A percentile compares a stretch with the other conserved stretches of the same genome.
Evolutionary conservation across 108 stramenopile genomes (phyloP).

Genomic region (Mediolabrus comicus): DNA sequence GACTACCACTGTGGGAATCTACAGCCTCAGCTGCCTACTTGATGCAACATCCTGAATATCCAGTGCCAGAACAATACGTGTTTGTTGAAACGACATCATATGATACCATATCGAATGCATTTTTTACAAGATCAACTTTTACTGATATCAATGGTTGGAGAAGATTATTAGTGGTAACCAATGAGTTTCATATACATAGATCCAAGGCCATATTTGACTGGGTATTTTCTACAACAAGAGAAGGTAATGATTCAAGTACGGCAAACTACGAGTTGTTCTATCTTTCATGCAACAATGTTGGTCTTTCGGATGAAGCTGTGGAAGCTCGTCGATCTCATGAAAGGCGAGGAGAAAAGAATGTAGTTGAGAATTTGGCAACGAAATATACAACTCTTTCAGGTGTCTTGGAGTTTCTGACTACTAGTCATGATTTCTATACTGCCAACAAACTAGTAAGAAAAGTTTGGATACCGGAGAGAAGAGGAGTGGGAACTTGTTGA

Average conservation of each 20-base stretch:
- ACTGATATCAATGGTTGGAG: slow-evolving; percentile 73
- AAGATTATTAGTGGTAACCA: slow-evolving; percentile 39
- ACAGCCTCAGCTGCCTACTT: slow-evolving; percentile 79
- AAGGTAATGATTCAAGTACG: neutral
- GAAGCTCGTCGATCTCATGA: slow-evolving; percentile 63
- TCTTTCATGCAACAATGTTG: slow-evolving; percentile 64
- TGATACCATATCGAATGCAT: slow-evolving; percentile 87
- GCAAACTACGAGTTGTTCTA: slow-evolving; percentile 66
- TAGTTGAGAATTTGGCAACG: slow-evolving; percentile 41
- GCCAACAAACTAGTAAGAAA: slow-evolving; percentile 60
- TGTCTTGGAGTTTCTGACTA: slow-evolving; percentile 65
- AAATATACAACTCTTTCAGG: slow-evolving; percentile 51
- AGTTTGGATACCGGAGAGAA: slow-evolving; percentile 11
- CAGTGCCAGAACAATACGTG: slow-evolving; percentile 23
- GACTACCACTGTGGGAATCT: slow-evolving; percentile 82
- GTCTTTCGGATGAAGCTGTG: slow-evolving; percentile 61
- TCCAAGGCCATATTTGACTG: slow-evolving; percentile 83
- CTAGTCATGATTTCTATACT: slow-evolving; percentile 73
- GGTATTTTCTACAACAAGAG: slow-evolving; percentile 55
- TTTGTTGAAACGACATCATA: slow-evolving; percentile 83
- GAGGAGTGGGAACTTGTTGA: slow-evolving; percentile 11
- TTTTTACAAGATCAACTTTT: slow-evolving; percentile 62
- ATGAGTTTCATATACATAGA: slow-evolving; percentile 83
- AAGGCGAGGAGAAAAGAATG: slow-evolving; percentile 47
- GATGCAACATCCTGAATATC: slow-evolving; percentile 24